phyloP scores from a whole-genome alignment of 1,139 yeast species.

The Taphrina wiesneri region DNA sequence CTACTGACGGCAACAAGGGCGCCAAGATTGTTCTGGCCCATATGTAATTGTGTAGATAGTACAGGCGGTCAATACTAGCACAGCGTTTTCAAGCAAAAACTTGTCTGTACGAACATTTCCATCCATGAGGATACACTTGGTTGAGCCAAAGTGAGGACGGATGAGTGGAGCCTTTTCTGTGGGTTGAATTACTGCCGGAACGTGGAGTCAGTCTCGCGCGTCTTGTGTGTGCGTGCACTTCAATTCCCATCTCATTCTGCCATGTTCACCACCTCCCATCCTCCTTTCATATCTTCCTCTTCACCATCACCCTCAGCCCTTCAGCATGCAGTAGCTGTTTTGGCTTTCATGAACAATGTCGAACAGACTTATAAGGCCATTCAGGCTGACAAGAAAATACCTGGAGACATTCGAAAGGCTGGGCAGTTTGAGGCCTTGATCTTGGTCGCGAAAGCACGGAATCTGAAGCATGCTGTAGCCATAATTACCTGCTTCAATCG shows the following conservation, averaged over 20 bases:
- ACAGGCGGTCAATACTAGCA: not conserved
- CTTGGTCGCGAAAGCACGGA: conserved; percentile 14
- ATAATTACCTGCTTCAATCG: conserved; percentile 2
- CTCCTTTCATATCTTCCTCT: too few species aligned
- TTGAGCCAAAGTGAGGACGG: too few species aligned
- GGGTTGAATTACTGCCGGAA: too few species aligned
- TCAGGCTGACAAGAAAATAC: conserved; percentile 13
- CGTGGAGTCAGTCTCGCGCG: too few species aligned
- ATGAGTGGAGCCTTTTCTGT: too few species aligned
- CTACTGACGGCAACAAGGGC: conserved; percentile 22
- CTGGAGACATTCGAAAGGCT: conserved; percentile 6
- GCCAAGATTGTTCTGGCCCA: conserved; percentile 8
- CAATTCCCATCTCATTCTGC: not conserved
- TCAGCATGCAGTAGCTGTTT: not conserved
- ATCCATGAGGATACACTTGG: too few species aligned
- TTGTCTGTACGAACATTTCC: not conserved
- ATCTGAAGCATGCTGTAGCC: conserved; percentile 6
- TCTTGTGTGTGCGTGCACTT: too few species aligned
- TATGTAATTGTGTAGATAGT: not conserved
- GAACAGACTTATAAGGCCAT: conserved; percentile 13
- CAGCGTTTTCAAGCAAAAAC: not conserved
- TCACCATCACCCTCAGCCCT: not conserved
- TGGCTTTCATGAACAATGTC: conserved; percentile 18
- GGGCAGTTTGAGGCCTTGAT: conserved; percentile 11
- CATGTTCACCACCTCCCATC: too few species aligned